Base-by-base conservation (phyloP, 257 asterid species). In the Gynochthodes officinalis region DNA sequence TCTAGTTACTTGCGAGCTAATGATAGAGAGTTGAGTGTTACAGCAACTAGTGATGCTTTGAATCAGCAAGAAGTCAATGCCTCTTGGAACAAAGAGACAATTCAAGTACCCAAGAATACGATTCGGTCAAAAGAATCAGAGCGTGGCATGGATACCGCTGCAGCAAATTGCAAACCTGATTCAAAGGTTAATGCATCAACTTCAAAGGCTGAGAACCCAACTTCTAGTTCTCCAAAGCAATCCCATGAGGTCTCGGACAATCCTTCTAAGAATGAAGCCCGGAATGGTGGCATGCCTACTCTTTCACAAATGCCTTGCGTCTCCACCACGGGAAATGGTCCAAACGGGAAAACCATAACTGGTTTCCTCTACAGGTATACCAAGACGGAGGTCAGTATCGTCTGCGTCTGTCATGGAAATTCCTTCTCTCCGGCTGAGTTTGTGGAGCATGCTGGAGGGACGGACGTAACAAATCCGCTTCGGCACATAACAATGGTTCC, bases 381-480 rank as follows among this genome's bases (percentile, higher is more conserved):
- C 0, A 79, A 73, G 39, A 59, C 71, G 12, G 93, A 85, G 72
- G 88, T 88, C 28, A 82, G 83, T 76, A 89, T 90, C 18, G 76
- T 84, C 19, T 88, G 97, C 23, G 84, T 85, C 50, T 90, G 97
- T 82, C 97, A 90, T 49, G 85, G 93, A 62, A 82, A 67, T 19
- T 81, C 85, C 1, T 84, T 88, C 73, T 67, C 93, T 1, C 96
- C 96, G 0, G 85, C 96, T 4, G 91, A 70, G 79, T 90, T 90
- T 63, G 90, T 90, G 67, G 88, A 87, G 86, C 97, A 90, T 53
- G 93, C 97, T 1, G 97, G 96, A 52, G 89, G 91, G 10, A 73
- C 75, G 1, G 79, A 84, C 57, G 27, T 86, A 52, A 42, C 80
- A 2, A 80, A 87, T 44, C 97, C 97, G 1, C 68, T 90, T 43